Conservation (phyloP, 2,329 filamentous ascomycete species). For the Hymenoscyphus albidus region DNA sequence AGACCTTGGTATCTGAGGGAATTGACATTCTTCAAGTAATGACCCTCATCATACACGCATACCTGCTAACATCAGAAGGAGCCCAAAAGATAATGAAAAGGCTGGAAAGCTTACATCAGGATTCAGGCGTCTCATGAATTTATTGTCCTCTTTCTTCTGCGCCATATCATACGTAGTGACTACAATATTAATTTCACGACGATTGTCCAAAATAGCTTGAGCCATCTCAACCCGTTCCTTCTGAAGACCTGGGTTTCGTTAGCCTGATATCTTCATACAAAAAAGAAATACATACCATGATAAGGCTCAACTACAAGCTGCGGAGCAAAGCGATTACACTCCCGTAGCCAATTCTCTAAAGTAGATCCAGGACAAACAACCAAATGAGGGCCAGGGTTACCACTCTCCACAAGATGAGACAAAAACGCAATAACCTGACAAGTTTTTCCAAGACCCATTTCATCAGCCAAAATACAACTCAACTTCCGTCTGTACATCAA, state of each 20-base stretch:
- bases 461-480: constrained; percentile 90
- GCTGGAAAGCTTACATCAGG: constrained; percentile 41
- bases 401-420: constrained; percentile 72
- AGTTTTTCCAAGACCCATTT: constrained; percentile 96
- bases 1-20: constrained; percentile 79
- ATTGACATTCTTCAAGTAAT: constrained; percentile 83
- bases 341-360: constrained; percentile 90
- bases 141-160: constrained; percentile 52
- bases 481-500: constrained; percentile 75
- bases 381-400: constrained; percentile 67
- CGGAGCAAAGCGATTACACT: constrained; percentile 85
- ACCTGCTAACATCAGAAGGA: constrained; percentile 26
- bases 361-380: constrained; percentile 92
- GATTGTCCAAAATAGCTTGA: constrained; percentile 59
- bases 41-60: constrained; percentile 85
- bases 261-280: neutral
- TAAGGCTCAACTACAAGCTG: constrained; percentile 67
- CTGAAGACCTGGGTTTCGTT: constrained; percentile 51
- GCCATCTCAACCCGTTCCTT: constrained; percentile 65
- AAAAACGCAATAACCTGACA: constrained; percentile 94
- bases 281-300: constrained; percentile 41
- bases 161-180: constrained; percentile 71
- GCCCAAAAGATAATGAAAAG: neutral
- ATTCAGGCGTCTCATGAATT: constrained; percentile 56
- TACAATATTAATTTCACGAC: constrained; percentile 65